Base-by-base conservation (phyloP, 768 basidiomycete species). In the Exsudoporus frostii region DNA sequence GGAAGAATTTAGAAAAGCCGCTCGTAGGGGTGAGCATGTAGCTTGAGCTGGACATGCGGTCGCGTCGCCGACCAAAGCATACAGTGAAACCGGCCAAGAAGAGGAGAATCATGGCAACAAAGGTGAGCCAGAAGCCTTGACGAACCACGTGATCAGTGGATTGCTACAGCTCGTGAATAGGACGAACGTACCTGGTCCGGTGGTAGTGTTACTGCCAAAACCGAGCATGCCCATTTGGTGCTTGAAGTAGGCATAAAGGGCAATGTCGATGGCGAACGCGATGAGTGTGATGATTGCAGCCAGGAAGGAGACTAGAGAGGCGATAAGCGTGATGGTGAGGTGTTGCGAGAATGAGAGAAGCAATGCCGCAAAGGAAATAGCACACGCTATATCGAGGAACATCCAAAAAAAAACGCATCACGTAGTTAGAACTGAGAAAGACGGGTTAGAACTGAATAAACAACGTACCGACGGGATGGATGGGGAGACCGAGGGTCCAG, bases 51-150 rank as follows among this genome's bases (percentile, higher is more conserved):
- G 78, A 64, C 73, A 79, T 74, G 57, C 85, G 77, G 52, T 77
- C 74, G 50, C 73, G 78, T 51, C 84, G 75, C 37, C 85, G 80
- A 11, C 85, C 86, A 56, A 86, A 81, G 73, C 84, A 86, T 33
- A 88, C 82, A 4, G 84, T 83, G 74, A 80, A 80, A 48, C 85
- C 85, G n/a, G 80, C 85, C 50, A 88, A 64, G 38, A 82, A 68
- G 30, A 85, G 77, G 5, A 90, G 77, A 58, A 90, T 71, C 64
- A 90, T 71, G 13, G 83, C 67, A 19, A 76, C 81, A 60, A 90
- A 82, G 2, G 86, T 88, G 67, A 90, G 65, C 88, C 88, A 90
- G 67, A 90, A 89, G 8, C 79, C 87, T 86, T 55, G 43, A n/a
- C 19, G 19, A 30, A 25, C 37, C 27, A 19, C 27, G 22, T n/a